Base-by-base conservation (phyloP, 129 eudicot species). In the Lonicera japonica region DNA sequence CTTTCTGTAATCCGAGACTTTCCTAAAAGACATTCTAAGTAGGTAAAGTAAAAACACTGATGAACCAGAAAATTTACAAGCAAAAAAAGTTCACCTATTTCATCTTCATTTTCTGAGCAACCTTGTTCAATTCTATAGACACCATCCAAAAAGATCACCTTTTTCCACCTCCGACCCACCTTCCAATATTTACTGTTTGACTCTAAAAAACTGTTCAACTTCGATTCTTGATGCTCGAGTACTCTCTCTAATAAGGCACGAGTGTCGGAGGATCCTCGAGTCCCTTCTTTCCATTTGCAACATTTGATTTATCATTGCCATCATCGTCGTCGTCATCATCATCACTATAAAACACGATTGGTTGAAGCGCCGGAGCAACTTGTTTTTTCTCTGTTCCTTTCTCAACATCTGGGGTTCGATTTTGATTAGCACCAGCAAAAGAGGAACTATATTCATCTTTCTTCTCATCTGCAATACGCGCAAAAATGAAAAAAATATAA, bases 141-240 rank as follows among this genome's bases (percentile, higher is more conserved):
- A 43, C 50, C 2, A 4, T 1, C 50, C 50, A 43, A 3, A 43
- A 43, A 43, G 13, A n/a, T 43, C 8, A 43, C 50, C 50, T 43
- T 10, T 43, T 43, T 10, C 2, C 1, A 1, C 2, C 1, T 43
- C 50, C 16, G 50, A 43, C 50, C 43, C 50, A 43, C 16, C 67
- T 63, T 82, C 56, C 77, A 82, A 25, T 77, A 77, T 63, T 66
- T 82, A 38, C 43, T 38, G 5, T 38, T 10, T 38, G 43, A 38
- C 5, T 38, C 10, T 10, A 38, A 11, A 43, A 43, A 43, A 43
- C 36, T 29, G 36, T 29, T 29, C 36, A 29, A 6, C 36, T 29
- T 29, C 6, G 36, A 29, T 29, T 29, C 4, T 29, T 29, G 36
- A 29, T 29, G 36, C 36, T 29, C n/a, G 36, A 29, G 4, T 29